Evolutionary conservation across 805 yeast genomes (phyloP), one percentile per base, ranked within the genome.

Genomic region (Nakazawaea wyomingensis): DNA sequence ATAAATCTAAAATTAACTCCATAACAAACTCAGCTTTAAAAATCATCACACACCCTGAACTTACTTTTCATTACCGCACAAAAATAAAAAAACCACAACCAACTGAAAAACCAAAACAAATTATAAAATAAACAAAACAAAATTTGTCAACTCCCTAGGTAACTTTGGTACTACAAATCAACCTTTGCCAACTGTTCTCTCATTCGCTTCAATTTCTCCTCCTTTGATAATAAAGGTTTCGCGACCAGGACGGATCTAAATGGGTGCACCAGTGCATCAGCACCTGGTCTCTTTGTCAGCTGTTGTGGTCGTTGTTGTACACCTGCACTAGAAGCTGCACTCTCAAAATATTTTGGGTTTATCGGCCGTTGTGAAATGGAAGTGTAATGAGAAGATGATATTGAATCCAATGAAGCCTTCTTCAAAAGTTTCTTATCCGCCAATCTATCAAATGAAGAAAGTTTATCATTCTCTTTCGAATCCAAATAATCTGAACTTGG

Each of bases 351-450:
- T 29, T 43, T 45, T 7, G 61, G 57, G 34, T 56, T 56, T 6
- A 54, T 48, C 10, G 49, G 54, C 32, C 61, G 46, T 43, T 56
- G 61, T 10, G 55, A 51, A 18, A 55, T 51, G 11, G 59, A 55
- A 1, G 61, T 57, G 39, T 55, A 55, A 24, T 50, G 44, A 13
- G 59, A 54, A 1, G 65, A 56, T 2, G 41, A 55, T 52, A 1
- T 66, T 50, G 49, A 66, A 56, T 9, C 56, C 66, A 63, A 6
- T 55, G 53, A 5, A 55, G 57, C 6, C 57, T 60, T 3, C 52
- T 20, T 35, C 61, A 47, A 31, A 45, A 50, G 13, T 50, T 54
- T 13, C 48, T 41, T 27, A 49, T 30, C 51, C 45, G 21, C 13
- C 16, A 19, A 18, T 13, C 13, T 53, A 54, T 27, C 45, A 50